Base-by-base conservation (phyloP, 1,139 yeast genomes). In the Pichia sp. region DNA sequence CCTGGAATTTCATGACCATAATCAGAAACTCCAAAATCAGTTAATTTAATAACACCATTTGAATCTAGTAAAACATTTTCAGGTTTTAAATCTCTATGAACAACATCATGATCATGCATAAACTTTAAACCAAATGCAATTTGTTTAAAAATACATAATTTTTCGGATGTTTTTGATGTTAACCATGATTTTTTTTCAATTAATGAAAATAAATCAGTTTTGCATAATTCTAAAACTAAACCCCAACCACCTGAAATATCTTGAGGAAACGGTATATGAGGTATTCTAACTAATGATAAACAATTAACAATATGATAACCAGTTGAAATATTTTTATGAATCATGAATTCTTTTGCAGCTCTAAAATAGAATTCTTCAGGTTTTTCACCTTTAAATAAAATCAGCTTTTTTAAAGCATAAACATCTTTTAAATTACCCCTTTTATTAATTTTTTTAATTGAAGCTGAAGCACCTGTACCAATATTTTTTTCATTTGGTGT, bases 1-100 rank as follows among this genome's bases (percentile, higher is more conserved):
- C 76, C 76, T 0, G 79, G 79, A 22, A 63, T 67, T 45, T 66
- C 74, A 60, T 80, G 83, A 26, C 81, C 85, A 65, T 74, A 81
- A 45, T 77, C 82, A 44, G 86, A 76, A 16, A 81, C 85, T 51
- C 94, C 94, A 63, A 84, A 84, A 66, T 84, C 94, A 45, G 92
- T 83, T 37, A 84, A 63, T 58, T 84, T 84, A 31, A 82, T 81
- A 40, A 80, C 61, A 3, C 92, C 92, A 69, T 71, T 65, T 22
- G 64, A 61, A 48, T 78, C 78, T 26, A 82, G 54, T 39, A 82
- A 67, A 25, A 82, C 66, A 56, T 82, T 82, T 53, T 82, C 84
- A 4, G 89, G 84, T 58, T 82, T 82, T 52, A 82, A 61, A 64
- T 82, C 89, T 42, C 82, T 70, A 58, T 82, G 89, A 33, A 76